Base-by-base conservation (phyloP, 1,284 basidiomycete species). In the Trametes polyzona region DNA sequence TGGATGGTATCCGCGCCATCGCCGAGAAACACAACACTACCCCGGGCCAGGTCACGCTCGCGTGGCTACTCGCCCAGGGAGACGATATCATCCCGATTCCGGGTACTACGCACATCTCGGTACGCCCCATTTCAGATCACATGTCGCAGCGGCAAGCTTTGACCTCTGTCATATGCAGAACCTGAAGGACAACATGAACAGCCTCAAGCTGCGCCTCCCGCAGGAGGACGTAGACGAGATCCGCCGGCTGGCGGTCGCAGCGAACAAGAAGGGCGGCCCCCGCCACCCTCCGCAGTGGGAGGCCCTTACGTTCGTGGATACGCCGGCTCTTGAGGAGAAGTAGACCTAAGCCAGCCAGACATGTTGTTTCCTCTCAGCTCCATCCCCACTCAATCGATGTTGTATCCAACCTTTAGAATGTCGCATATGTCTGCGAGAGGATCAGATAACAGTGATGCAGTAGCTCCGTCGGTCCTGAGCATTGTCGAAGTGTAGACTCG, bases 61-160 rank as follows among this genome's bases (percentile, higher is more conserved):
- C 80, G 0, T 82, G 80, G 80, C 56, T 79, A 23, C 66, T 74
- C 33, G 70, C 71, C n/a, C 75, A 73, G 67, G 73, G 72, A 48
- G 67, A 66, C 26, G 72, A 73, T 58, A 64, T 77, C 59, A 66
- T 78, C 37, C 72, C 77, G 0, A 77, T 80, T 44, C 78, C 77
- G 2, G 76, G 76, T 0, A 69, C 71, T 9, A 65, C 62, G 2
- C 65, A 62, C 9, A 41, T 68, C 27, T 44, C 58, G 39, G 67
- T 69, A 23, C 39, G 39, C 14, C 19, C 7, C 12, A 14, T n/a
- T 35, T 35, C 33, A n/a, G n/a, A n/a, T n/a, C n/a, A n/a, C n/a
- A n/a, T n/a, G n/a, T n/a, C n/a, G n/a, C n/a, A n/a, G n/a, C n/a
- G n/a, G n/a, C n/a, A n/a, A n/a, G n/a, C n/a, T n/a, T n/a, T n/a